Base-by-base conservation (phyloP, 1,139 yeast species). In the Debaryomycetaceae sp. region DNA sequence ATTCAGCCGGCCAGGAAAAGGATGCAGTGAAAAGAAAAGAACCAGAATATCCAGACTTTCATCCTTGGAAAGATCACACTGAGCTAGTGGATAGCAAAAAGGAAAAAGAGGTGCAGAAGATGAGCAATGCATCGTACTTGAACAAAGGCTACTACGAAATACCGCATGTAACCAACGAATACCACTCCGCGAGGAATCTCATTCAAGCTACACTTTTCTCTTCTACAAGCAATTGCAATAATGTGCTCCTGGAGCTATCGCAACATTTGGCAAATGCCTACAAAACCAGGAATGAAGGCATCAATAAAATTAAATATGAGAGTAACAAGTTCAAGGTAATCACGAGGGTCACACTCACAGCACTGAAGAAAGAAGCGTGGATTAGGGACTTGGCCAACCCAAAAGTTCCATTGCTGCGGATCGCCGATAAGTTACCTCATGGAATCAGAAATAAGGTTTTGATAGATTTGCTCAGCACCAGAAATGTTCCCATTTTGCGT, bases 371-470 rank as follows among this genome's bases (percentile, higher is more conserved):
- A 46, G 96, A 88, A 47, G 70, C 81, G 1, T 91, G 98, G 98
- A 65, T 91, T 36, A 74, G 75, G 40, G 95, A 88, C 53, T 67
- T 91, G 40, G 87, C 94, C 1, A 75, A 85, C 41, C 77, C 83
- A 0, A 62, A 68, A 14, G 72, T 84, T 0, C 87, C 96, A 0
- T 63, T 91, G 36, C 68, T 76, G 38, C 78, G 77, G 42, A 73
- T 91, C 2, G 77, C 94, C 1, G 75, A 84, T 40, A 86, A 89
- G 29, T 77, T 91, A n/a, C 98, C 98, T 0, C 96, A 91, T 58
- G 97, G 97, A 0, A 78, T 91, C 17, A 70, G 91, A 48, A 85
- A 87, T 56, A 79, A 81, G 50, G 72, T 76, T 1, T 67, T 91
- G 31, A 60, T 91, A 4, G 96, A 89, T 46, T 85, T 83, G 42